A percentile compares a stretch with the other conserved stretches of the same genome.
Conservation (phyloP, 371 early-diverging fungal species). For the Mucor circinelloides region DNA sequence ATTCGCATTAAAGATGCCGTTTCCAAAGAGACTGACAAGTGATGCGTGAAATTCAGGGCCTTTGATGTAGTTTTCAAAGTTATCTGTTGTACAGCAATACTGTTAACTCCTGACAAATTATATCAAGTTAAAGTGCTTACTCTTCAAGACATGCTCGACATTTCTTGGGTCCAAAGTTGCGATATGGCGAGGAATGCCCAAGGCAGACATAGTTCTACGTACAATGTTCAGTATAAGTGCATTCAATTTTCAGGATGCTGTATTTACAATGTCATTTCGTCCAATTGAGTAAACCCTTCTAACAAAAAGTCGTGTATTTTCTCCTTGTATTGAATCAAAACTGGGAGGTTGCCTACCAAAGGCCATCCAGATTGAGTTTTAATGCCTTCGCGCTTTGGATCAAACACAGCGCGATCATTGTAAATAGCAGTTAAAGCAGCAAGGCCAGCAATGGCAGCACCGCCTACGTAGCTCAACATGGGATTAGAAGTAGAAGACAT, state of each 20-base stretch:
- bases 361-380: constrained; percentile 24
- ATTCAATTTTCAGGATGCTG: background rate
- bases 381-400: constrained; percentile 14
- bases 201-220: constrained; percentile 18
- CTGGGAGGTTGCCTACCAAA: constrained; percentile 21
- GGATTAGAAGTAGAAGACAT: constrained; percentile 12
- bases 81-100: constrained; percentile 9
- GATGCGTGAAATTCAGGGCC: constrained; percentile 33
- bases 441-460: constrained; percentile 29
- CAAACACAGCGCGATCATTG: constrained; percentile 27
- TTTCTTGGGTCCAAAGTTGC: constrained; percentile 32
- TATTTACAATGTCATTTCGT: constrained; percentile 21
- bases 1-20: constrained; percentile 47
- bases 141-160: constrained; percentile 37
- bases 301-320: constrained; percentile 28
- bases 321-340: constrained; percentile 13
- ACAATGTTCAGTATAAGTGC: background rate
- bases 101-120: background rate
- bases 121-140: constrained; percentile 17
- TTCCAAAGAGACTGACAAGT: constrained; percentile 30
- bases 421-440: constrained; percentile 26
- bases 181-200: constrained; percentile 24
- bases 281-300: constrained; percentile 13
- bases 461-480: constrained; percentile 21
- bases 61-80: constrained; percentile 38